Evolutionary conservation across 2,329 filamentous ascomycete genomes (phyloP).

Genomic region (Pseudogymnoascus sp.): DNA sequence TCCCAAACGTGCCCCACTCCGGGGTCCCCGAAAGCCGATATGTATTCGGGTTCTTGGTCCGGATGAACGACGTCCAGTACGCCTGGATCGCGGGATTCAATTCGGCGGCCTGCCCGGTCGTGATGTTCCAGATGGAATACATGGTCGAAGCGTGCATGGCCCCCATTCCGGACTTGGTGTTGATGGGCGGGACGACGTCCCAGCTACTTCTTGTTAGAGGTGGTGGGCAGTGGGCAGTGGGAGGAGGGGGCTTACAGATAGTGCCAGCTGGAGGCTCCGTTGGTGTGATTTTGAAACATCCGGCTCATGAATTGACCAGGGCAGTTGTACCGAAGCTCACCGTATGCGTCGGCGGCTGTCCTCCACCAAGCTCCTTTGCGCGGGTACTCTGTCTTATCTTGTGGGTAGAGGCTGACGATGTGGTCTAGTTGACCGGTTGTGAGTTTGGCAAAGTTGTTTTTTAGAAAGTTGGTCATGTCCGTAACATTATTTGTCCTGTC

Average conservation of each 20-base stretch:
- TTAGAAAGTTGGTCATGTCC: conserved; percentile 48
- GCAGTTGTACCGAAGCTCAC: conserved; percentile 59
- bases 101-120: conserved; percentile 44
- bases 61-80: conserved; percentile 71
- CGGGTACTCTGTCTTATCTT: conserved; percentile 36
- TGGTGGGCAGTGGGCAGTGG: background rate
- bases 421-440: conserved; percentile 40
- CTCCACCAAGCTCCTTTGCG: conserved; percentile 49
- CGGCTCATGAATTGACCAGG: conserved; percentile 46
- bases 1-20: conserved; percentile 42
- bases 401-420: conserved; percentile 50
- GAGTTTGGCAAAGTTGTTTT: conserved; percentile 50
- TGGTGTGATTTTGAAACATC: conserved; percentile 11
- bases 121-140: conserved; percentile 62
- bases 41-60: conserved; percentile 57
- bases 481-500: conserved; percentile 37
- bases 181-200: conserved; percentile 52
- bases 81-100: conserved; percentile 56
- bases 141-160: conserved; percentile 62
- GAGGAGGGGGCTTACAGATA: conserved; percentile 43
- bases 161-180: conserved; percentile 48
- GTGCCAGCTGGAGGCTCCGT: conserved; percentile 44
- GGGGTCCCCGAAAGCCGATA: conserved; percentile 39
- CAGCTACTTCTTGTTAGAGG: conserved; percentile 14
- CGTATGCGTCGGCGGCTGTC: conserved; percentile 50